Evolutionary conservation across 352 stramenopile species (phyloP), one percentile per base, ranked within the genome.

Genomic region (Globisporangium alternatum): DNA sequence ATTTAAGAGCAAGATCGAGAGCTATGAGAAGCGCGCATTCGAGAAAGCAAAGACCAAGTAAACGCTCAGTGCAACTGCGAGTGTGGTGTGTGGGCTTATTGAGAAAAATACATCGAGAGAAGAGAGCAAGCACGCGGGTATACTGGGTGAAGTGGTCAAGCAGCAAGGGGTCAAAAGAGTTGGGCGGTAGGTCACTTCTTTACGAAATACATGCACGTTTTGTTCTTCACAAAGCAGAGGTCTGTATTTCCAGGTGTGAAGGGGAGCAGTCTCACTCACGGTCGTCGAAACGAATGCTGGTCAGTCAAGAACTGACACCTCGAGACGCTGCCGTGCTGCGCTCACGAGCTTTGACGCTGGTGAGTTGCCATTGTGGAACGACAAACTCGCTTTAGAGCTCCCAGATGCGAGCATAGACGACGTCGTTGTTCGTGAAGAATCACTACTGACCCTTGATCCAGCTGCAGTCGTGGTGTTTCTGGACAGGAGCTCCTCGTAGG

Each of bases 1-100:
- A 6, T 91, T 95, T 68, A 95, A 95, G 78, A 76, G 82, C 72
- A 93, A 93, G 70, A 86, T 95, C 30, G 83, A 90, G 56, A 89
- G 80, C 51, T 93, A 90, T 64, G 84, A 93, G 78, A 80, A 91
- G 70, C 56, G 82, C 10, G 71, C 80, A 21, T 93, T 93, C 60
- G 82, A 89, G 31, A 89, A 90, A 65, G 63, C 58, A 35, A 87
- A 89, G 70, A 69, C 45, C 51, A 76, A 69, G 39, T 65, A 44
- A 69, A 21, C 1, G 25, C 5, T 12, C 19, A 12, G 28, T 22
- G 10, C 15, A n/a, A 8, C 5, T 45, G 39, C 37, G 37, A 15
- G 37, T 0, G 1, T 44, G 15, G 8, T 17, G 37, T 10, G 10
- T 19, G 10, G 13, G 39, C 3, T 45, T 15, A 15, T n/a, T 45